Evolutionary conservation across 352 stramenopile species (phyloP).

Genomic region (Thalassiosira hispida): DNA sequence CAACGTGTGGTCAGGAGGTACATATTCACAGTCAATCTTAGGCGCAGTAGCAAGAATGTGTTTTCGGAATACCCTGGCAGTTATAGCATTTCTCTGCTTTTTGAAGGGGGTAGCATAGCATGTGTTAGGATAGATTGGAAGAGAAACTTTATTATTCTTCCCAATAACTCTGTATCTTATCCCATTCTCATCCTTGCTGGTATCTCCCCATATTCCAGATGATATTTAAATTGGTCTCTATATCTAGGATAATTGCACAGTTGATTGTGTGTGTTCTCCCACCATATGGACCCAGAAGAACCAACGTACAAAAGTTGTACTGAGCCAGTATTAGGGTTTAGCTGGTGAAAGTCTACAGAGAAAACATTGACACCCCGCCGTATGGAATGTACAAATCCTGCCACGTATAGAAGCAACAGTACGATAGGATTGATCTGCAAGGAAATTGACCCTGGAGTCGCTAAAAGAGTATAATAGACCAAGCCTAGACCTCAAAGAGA

Average conservation of each 20-base stretch:
- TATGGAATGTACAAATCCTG: slow-evolving; percentile 16
- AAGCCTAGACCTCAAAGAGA: too few species aligned
- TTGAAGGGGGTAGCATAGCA: slow-evolving; percentile 18
- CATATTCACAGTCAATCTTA: neutral
- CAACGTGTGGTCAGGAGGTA: slow-evolving; percentile 28
- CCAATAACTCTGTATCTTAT: slow-evolving; percentile 19
- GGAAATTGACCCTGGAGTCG: too few species aligned
- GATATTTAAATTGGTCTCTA: slow-evolving; percentile 22
- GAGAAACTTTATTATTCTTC: neutral
- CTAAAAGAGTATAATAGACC: too few species aligned
- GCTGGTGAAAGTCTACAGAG: slow-evolving; percentile 22
- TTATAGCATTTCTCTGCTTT: slow-evolving; percentile 27
- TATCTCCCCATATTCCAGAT: slow-evolving; percentile 17
- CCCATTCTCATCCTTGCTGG: slow-evolving; percentile 25
- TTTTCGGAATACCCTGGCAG: slow-evolving; percentile 4
- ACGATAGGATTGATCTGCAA: too few species aligned
- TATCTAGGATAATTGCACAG: slow-evolving; percentile 17
- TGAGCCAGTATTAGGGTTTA: neutral
- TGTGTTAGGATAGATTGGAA: neutral
- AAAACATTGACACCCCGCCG: slow-evolving; percentile 19
- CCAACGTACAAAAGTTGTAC: slow-evolving; percentile 1
- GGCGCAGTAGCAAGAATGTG: slow-evolving; percentile 17
- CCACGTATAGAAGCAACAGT: too few species aligned
- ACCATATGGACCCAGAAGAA: neutral
- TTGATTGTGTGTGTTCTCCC: slow-evolving; percentile 6